These are phyloP conservation scores for Dentipellis sp. DNA, from an alignment of 768 basidiomycete genomes.

Conservation along the genomic window DNA sequence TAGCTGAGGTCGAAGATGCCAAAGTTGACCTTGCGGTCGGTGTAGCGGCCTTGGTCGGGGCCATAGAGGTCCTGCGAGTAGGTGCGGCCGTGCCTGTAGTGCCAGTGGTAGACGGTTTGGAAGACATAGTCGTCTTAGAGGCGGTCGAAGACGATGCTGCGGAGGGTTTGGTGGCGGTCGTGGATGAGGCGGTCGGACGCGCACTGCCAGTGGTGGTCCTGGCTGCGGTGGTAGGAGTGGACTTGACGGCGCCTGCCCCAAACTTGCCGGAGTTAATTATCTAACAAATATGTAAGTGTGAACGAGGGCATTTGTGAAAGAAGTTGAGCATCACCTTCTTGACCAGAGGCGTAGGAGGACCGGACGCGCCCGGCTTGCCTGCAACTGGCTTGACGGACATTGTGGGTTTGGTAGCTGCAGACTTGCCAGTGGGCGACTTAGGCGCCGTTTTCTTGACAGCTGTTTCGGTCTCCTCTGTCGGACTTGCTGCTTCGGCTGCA, in stretches of 20 bases:
- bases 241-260: slow-evolving; percentile 29
- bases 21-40: slow-evolving; percentile 7
- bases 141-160: slow-evolving; percentile 17
- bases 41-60: slow-evolving; percentile 17
- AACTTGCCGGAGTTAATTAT: slow-evolving; percentile 14
- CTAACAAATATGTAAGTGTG: background rate
- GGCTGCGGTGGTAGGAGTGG: slow-evolving; percentile 23
- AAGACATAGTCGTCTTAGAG: slow-evolving; percentile 12
- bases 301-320: background rate
- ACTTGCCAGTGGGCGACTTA: slow-evolving; percentile 8
- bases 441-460: background rate
- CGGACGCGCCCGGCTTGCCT: slow-evolving; percentile 35
- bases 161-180: slow-evolving; percentile 17
- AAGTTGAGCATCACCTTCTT: slow-evolving; percentile 46
- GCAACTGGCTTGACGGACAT: slow-evolving; percentile 28
- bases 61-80: slow-evolving; percentile 27
- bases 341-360: slow-evolving; percentile 43
- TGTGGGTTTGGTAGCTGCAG: slow-evolving; percentile 20
- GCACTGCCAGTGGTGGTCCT: slow-evolving; percentile 31
- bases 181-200: slow-evolving; percentile 19
- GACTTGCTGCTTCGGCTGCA: slow-evolving; percentile 8
- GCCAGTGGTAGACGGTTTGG: slow-evolving; percentile 12
- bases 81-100: background rate
- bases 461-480: slow-evolving; percentile 17
- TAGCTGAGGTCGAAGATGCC: slow-evolving; percentile 12